A percentile compares a stretch with the other conserved stretches of the same genome.
phyloP scores from a whole-genome alignment of 805 yeast genomes.

The Nakazawaea ernobii region DNA sequence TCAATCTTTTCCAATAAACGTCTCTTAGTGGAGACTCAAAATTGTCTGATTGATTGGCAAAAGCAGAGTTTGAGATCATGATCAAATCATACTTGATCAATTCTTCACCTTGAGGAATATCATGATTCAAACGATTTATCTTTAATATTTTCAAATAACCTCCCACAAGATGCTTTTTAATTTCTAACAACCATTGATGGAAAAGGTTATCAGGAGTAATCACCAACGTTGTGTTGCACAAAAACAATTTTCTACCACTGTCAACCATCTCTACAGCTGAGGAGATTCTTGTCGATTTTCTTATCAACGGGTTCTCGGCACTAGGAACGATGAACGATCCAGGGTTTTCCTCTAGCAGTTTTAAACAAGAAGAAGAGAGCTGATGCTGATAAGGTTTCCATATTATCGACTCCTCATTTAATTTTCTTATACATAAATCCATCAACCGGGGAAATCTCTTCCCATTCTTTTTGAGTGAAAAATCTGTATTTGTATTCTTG shows the following conservation, averaged over 20 bases:
- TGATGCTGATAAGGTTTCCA: conserved; percentile 46
- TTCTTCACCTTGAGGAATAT: conserved; percentile 25
- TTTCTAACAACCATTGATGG: conserved; percentile 59
- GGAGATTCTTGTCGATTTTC: not conserved
- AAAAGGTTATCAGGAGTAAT: conserved; percentile 63
- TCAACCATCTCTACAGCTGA: conserved; percentile 12
- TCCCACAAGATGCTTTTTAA: conserved; percentile 45
- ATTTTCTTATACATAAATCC: conserved; percentile 35
- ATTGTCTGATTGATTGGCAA: conserved; percentile 34
- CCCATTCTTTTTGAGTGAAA: conserved; percentile 9
- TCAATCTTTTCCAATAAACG: conserved; percentile 61
- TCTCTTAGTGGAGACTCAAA: conserved; percentile 30
- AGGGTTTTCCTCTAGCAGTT: conserved; percentile 29
- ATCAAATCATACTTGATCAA: conserved; percentile 47
- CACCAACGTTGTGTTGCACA: conserved; percentile 51
- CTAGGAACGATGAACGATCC: conserved; percentile 35
- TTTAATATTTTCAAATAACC: conserved; percentile 31
- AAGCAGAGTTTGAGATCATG: conserved; percentile 40
- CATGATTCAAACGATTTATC: conserved; percentile 15
- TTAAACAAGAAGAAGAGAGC: conserved; percentile 38
- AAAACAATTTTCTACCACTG: conserved; percentile 25
- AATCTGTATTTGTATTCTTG: conserved; percentile 13
- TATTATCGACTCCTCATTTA: conserved; percentile 45
- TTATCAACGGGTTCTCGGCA: conserved; percentile 12
- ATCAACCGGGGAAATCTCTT: conserved; percentile 19